A percentile compares a stretch with the other conserved stretches of the same genome.
phyloP scores from a whole-genome alignment of 179 eudicot species.

The Carnegiea gigantea region DNA sequence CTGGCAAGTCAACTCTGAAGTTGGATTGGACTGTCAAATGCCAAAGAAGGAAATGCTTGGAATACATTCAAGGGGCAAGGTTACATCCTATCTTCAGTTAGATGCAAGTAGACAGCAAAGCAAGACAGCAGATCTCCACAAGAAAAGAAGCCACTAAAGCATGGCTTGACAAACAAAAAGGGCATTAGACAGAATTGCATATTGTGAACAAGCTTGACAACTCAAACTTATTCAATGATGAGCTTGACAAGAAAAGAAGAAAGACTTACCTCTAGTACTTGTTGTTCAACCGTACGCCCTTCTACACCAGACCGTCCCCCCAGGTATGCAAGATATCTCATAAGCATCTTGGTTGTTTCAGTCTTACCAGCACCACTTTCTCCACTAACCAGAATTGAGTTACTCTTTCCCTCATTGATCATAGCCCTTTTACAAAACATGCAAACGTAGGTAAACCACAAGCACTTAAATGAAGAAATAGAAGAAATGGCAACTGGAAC shows the following conservation, averaged over 20 bases:
- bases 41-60: background rate
- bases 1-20: background rate
- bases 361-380: conserved; percentile 99
- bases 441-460: conserved; percentile 9
- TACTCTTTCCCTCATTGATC: conserved; percentile 93
- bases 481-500: conserved; percentile 30
- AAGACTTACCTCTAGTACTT: conserved; percentile 81
- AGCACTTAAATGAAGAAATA: background rate
- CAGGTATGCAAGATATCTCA: conserved; percentile 89
- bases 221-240: background rate
- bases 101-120: background rate
- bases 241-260: conserved; percentile 12
- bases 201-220: conserved; percentile 12
- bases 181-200: background rate
- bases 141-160: background rate
- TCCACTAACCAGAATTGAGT: conserved; percentile 94
- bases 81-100: background rate
- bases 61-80: background rate
- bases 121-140: conserved; percentile 5
- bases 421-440: conserved; percentile 59
- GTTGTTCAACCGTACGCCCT: conserved; percentile 97
- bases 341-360: conserved; percentile 97
- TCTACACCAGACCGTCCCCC: conserved; percentile 94
- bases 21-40: background rate
- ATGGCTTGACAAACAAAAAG: background rate